phyloP scores from a whole-genome alignment of 305 asterid genomes.

The Striga hermonthica region DNA sequence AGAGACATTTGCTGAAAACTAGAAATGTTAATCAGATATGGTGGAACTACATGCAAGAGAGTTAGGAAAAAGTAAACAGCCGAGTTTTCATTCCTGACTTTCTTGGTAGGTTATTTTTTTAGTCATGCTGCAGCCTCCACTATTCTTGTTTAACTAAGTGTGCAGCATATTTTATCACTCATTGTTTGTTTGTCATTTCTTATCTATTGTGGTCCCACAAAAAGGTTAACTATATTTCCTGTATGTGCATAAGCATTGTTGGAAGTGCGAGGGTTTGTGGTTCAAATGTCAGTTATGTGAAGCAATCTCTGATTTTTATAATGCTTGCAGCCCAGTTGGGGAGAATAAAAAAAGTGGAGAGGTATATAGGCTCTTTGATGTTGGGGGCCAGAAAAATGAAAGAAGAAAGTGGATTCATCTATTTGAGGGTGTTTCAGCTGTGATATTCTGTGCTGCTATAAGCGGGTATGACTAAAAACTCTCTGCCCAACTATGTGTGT shows the following conservation, averaged over 20 bases:
- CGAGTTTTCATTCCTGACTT: too few species aligned
- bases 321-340: constrained; percentile 91
- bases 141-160: too few species aligned
- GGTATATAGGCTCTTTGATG: constrained; percentile 91
- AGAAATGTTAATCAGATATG: too few species aligned
- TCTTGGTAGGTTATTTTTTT: too few species aligned
- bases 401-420: constrained; percentile 99
- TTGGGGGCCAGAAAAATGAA: constrained; percentile 99
- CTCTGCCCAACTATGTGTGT: too few species aligned
- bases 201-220: constrained; percentile 5
- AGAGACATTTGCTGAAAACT: neutral
- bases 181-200: neutral
- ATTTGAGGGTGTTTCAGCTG: constrained; percentile 97
- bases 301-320: constrained; percentile 27
- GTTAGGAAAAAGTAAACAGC: too few species aligned
- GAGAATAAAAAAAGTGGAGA: constrained; percentile 97
- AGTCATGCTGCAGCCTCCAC: too few species aligned
- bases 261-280: constrained; percentile 7
- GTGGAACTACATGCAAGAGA: too few species aligned
- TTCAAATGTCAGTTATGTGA: constrained; percentile 24
- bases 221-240: constrained; percentile 18
- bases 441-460: constrained; percentile 95
- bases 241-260: constrained; percentile 26
- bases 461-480: constrained; percentile 72
- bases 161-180: neutral